Evolutionary conservation across 2,329 filamentous ascomycete species (phyloP).

Genomic region (Hypomyces rosellus): DNA sequence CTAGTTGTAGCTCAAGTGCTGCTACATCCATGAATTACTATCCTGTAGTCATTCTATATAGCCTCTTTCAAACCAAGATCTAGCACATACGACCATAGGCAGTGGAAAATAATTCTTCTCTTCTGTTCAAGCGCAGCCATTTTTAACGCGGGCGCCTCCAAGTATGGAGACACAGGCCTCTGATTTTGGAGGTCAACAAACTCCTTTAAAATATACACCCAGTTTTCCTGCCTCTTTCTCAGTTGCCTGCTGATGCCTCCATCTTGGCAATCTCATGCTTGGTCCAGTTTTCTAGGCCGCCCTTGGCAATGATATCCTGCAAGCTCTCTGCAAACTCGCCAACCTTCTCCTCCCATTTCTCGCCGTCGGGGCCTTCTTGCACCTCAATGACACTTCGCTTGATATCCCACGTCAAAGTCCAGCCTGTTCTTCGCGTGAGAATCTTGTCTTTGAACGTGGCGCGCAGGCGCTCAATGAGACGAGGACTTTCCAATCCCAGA

Average conservation of each 20-base stretch:
- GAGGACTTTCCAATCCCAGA: conserved; percentile 64
- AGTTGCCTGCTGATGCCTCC: background rate
- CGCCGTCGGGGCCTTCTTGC: conserved; percentile 15
- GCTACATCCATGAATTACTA: too few species aligned
- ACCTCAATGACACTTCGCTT: conserved; percentile 14
- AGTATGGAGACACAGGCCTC: too few species aligned
- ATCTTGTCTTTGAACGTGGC: conserved; percentile 53
- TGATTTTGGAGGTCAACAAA: too few species aligned
- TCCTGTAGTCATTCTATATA: too few species aligned
- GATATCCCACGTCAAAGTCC: conserved; percentile 16
- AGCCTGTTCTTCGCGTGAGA: conserved; percentile 69
- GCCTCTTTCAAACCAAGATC: too few species aligned
- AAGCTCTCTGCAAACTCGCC: conserved; percentile 18
- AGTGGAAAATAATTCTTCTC: too few species aligned
- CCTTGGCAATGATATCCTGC: conserved; percentile 22
- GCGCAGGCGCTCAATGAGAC: conserved; percentile 58
- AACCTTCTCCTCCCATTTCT: conserved; percentile 19
- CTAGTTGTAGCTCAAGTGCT: too few species aligned
- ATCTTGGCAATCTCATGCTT: conserved; percentile 36
- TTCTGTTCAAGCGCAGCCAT: too few species aligned
- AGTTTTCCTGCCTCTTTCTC: background rate
- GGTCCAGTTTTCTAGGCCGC: conserved; percentile 16
- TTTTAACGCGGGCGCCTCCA: too few species aligned
- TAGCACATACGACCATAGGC: too few species aligned
- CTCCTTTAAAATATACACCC: background rate